Evolutionary conservation across 139 green algal species (phyloP), one percentile per base, ranked within the genome.

Genomic region (Chlamydomonas urium): DNA sequence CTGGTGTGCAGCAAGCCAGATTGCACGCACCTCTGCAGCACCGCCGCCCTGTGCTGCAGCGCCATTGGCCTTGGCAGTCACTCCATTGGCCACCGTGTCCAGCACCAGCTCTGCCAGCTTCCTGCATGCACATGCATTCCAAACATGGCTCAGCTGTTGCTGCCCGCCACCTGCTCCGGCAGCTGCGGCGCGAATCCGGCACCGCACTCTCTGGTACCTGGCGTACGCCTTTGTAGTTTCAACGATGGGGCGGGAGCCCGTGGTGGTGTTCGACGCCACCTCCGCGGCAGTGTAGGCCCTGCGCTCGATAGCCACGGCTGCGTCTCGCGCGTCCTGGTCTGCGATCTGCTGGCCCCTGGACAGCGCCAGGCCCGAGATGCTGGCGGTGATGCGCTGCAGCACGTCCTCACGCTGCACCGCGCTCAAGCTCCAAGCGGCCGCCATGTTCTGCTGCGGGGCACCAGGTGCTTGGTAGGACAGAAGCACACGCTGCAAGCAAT

Each of bases 251-350:
- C 87, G 47, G 1, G 66, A 47, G 38, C 87, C 84, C 8, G 86
- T 91, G 4, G 87, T 96, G 6, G 88, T 94, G 53, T 77, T 79
- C 0, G 88, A 82, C 24, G 90, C 85, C 31, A 96, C 89, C 58
- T 85, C 59, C 1, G 91, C 90, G 2, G 90, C 84, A 2, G 88
- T 93, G 82, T 95, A 94, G 0, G 91, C 89, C 70, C 90, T 94
- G 60, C 75, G 84, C 78, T 97, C 91, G 19, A 92, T 70, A 0
- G 65, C 66, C 1, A 72, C 65, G 0, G 89, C 89, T 1, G 78
- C 79, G 19, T 66, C 4, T 10, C 58, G 66, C 0, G 83, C 85
- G 1, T 73, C 73, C 47, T 88, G 83, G n/a, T 83, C 78, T 32
- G 48, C 60, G 14, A 92, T 66, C 10, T 75, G 62, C 8, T 74